Evolutionary conservation across 1,139 yeast genomes (phyloP).

Genomic region (Debaryomycetaceae sp.): DNA sequence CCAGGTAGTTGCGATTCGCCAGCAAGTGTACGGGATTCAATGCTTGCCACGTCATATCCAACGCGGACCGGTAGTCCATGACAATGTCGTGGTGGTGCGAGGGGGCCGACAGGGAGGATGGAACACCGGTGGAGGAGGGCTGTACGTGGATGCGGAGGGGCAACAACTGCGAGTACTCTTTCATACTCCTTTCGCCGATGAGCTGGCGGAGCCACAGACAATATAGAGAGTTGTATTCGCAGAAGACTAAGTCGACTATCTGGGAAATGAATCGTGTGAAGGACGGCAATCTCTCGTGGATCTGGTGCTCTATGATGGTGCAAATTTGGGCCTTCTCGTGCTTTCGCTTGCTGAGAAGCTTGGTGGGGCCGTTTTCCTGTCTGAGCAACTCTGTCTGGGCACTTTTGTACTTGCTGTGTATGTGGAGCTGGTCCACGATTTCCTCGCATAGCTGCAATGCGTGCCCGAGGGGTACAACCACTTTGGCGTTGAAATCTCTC

Average conservation of each 20-base stretch:
- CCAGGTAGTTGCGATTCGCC: not conserved
- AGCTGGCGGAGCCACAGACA: slow-evolving; percentile 9
- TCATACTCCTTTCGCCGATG: slow-evolving; percentile 10
- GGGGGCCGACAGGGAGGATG: not conserved
- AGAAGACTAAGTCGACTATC: slow-evolving; percentile 3
- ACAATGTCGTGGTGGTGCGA: slow-evolving; percentile 7
- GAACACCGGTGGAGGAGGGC: not conserved
- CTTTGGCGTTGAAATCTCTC: slow-evolving; percentile 7
- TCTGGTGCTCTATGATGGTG: slow-evolving; percentile 6
- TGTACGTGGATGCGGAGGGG: not conserved
- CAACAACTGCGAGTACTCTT: slow-evolving; percentile 6
- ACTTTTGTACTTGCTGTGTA: slow-evolving; percentile 5
- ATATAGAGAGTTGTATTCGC: slow-evolving; percentile 4
- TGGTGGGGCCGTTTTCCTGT: slow-evolving; percentile 5
- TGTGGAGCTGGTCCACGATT: slow-evolving; percentile 6
- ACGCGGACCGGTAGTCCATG: slow-evolving; percentile 5
- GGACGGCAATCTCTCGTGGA: slow-evolving; percentile 7
- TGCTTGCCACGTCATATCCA: slow-evolving; percentile 3
- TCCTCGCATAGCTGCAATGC: slow-evolving; percentile 6
- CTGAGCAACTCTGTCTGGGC: slow-evolving; percentile 6
- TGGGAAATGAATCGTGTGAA: slow-evolving; percentile 4
- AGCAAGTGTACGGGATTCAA: not conserved
- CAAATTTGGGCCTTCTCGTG: slow-evolving; percentile 5
- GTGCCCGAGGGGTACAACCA: slow-evolving; percentile 7
- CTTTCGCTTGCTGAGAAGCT: slow-evolving; percentile 3